phyloP scores from a whole-genome alignment of 495 filamentous ascomycete species.

The Hyaloscypha bicolor region DNA sequence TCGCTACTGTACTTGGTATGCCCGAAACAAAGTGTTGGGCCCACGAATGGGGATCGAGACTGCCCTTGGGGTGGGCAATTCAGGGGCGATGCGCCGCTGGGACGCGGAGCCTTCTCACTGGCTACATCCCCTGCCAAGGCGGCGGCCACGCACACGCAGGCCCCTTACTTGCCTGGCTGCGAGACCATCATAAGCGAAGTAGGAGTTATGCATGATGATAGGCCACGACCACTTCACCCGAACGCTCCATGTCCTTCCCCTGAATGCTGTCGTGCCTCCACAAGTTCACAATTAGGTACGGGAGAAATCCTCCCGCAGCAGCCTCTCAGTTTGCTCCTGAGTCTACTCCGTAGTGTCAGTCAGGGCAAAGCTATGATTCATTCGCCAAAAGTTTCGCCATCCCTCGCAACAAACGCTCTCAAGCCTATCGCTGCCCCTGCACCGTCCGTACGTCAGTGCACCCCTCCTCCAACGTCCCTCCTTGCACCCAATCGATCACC shows the following conservation, averaged over 20 bases:
- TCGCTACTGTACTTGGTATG: too few relatives aligned
- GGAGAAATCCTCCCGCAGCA: background rate
- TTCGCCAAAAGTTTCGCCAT: slow-evolving; percentile 22
- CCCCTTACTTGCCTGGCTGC: too few relatives aligned
- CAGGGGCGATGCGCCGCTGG: slow-evolving; percentile 11
- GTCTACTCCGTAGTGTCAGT: slow-evolving; percentile 18
- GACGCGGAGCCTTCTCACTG: slow-evolving; percentile 6
- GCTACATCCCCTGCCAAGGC: slow-evolving; percentile 7
- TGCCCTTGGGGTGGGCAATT: background rate
- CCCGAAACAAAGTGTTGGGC: slow-evolving; percentile 10
- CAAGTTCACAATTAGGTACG: background rate
- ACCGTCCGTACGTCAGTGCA: slow-evolving; percentile 24
- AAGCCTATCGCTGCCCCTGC: slow-evolving; percentile 28
- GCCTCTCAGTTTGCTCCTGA: background rate
- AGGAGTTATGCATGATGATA: slow-evolving; percentile 5
- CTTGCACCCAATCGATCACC: slow-evolving; percentile 26
- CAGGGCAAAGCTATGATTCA: slow-evolving; percentile 16
- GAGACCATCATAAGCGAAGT: slow-evolving; percentile 8
- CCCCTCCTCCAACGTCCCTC: slow-evolving; percentile 9
- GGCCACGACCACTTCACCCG: slow-evolving; percentile 5
- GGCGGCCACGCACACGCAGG: background rate
- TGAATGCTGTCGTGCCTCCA: background rate
- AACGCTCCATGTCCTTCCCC: background rate
- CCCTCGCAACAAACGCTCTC: slow-evolving; percentile 28
- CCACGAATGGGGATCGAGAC: background rate